Conservation (phyloP, 2,329 filamentous ascomycete genomes). For the Pseudogymnoascus sp. region DNA sequence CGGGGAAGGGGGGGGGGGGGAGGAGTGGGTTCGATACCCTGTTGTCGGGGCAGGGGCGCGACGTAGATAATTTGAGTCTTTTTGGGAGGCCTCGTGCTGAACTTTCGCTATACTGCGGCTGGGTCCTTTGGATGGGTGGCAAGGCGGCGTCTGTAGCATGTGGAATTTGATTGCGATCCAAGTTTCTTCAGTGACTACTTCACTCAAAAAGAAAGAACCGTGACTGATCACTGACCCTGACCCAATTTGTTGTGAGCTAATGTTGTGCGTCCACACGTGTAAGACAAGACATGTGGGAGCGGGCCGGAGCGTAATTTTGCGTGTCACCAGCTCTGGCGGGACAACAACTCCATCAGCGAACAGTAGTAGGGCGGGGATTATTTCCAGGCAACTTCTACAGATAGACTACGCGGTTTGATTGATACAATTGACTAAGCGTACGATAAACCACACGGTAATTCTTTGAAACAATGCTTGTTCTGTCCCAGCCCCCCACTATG, state of each 20-base stretch:
- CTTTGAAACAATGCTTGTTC: background rate
- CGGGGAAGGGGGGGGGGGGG: background rate
- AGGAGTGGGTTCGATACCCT: background rate
- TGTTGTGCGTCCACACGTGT: background rate
- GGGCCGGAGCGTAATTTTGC: background rate
- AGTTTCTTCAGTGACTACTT: background rate
- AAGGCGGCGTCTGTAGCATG: background rate
- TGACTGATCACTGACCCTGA: background rate
- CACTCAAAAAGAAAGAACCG: background rate
- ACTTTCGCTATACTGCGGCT: slow-evolving; percentile 7
- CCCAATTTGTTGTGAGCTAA: background rate
- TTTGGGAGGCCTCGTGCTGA: background rate
- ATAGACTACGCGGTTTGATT: background rate
- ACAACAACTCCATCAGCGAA: background rate
- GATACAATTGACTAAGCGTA: slow-evolving; percentile 1
- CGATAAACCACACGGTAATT: background rate
- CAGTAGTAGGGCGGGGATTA: background rate
- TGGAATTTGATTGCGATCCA: slow-evolving; percentile 4
- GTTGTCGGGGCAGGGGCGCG: background rate
- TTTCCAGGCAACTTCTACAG: background rate
- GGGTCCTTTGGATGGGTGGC: background rate
- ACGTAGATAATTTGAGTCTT: background rate
- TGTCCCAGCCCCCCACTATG: background rate
- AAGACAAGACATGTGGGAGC: background rate
- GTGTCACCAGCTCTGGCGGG: background rate